Percentiles rank a stretch among this genome's conserved stretches.
Evolutionary conservation across 768 basidiomycete species (phyloP).

Genomic region (Rossbeevera mucosa): DNA sequence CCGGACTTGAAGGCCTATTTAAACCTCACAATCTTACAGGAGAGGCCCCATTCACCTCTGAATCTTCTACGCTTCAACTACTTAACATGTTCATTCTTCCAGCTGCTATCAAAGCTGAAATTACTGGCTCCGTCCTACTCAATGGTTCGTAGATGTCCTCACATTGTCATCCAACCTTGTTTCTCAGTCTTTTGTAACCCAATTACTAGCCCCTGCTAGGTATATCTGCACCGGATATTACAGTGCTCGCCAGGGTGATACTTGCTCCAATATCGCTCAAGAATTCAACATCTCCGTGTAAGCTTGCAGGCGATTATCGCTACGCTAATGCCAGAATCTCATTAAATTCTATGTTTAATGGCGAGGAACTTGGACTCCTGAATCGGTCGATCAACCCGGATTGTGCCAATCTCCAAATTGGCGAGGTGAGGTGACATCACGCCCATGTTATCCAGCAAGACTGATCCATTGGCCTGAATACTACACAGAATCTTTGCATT

Average conservation of each 20-base stretch:
- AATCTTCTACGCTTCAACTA: not conserved
- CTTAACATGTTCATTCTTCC: conserved; percentile 18
- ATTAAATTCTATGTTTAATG: conserved; percentile 13
- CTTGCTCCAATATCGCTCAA: conserved; percentile 61
- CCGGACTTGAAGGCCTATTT: conserved; percentile 15
- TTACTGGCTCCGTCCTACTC: conserved; percentile 8
- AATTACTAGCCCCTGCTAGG: no score
- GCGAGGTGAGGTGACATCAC: conserved; percentile 34
- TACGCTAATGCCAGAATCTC: not conserved
- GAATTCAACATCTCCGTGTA: conserved; percentile 59
- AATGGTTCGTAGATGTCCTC: conserved; percentile 13
- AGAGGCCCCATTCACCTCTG: not conserved
- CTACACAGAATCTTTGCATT: no score
- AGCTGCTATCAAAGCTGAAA: conserved; percentile 2
- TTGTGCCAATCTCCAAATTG: conserved; percentile 55
- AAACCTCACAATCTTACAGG: not conserved
- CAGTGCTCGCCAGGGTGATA: conserved; percentile 53
- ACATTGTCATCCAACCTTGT: not conserved
- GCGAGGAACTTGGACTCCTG: conserved; percentile 57
- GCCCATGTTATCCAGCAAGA: no score
- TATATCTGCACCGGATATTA: conserved; percentile 58
- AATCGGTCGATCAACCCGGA: conserved; percentile 43
- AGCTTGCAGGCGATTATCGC: conserved; percentile 16
- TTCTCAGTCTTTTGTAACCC: conserved; percentile 37
- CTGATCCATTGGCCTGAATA: no score